Evolutionary conservation across 257 asterid genomes (phyloP).

Genomic region (Salvia hispanica): DNA sequence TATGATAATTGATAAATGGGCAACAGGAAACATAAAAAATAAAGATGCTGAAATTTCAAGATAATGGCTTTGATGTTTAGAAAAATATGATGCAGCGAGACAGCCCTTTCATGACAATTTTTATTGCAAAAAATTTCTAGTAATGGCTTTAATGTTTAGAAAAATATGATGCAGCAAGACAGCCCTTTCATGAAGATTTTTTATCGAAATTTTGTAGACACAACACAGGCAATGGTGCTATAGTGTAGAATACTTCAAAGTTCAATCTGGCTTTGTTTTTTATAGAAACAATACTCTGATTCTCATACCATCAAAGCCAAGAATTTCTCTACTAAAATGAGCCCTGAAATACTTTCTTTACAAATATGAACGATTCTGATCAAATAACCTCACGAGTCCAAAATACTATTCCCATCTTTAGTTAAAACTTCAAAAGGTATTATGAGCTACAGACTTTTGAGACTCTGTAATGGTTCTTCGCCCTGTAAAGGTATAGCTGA

Average conservation of each 20-base stretch:
- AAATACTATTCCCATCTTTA: not conserved
- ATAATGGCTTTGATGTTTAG: no score
- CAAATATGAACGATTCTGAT: not conserved
- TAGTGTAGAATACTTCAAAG: not conserved
- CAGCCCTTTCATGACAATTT: no score
- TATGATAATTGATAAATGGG: no score
- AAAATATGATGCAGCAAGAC: conserved; percentile 21
- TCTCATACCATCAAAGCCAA: not conserved
- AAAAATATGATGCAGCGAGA: no score
- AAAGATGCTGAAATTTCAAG: no score
- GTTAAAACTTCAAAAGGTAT: not conserved
- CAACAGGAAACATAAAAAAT: no score
- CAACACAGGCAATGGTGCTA: not conserved
- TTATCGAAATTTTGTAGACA: not conserved
- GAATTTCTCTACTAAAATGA: not conserved
- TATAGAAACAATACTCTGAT: conserved; percentile 4
- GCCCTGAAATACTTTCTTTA: not conserved
- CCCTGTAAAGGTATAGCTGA: not conserved
- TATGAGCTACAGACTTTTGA: not conserved
- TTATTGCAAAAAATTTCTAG: no score
- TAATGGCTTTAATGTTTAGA: conserved; percentile 8
- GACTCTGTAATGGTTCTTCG: not conserved
- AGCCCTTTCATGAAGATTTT: not conserved
- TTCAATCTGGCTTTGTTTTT: conserved; percentile 9
- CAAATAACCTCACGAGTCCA: not conserved